Percentiles rank a stretch among this genome's conserved stretches.
Evolutionary conservation across 2,329 filamentous ascomycete genomes (phyloP).

Genomic region (Herpotrichia juniperi): DNA sequence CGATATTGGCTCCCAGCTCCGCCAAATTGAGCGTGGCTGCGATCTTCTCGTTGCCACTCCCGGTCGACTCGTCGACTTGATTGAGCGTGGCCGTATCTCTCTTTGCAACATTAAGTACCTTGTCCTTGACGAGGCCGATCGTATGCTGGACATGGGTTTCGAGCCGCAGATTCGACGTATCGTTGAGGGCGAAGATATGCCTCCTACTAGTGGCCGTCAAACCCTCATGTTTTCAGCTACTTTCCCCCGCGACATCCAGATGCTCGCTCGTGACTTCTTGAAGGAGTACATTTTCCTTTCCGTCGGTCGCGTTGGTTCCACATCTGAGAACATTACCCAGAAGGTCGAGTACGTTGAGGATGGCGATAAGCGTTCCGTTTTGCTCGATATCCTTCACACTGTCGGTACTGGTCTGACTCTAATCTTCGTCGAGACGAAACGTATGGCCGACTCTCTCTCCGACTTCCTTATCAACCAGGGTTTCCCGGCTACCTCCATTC

Average conservation of each 20-base stretch:
- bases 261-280: conserved; percentile 97
- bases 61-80: conserved; percentile 95
- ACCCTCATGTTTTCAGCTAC: conserved; percentile 99
- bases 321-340: conserved; percentile 99
- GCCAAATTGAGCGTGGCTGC: conserved; percentile 96
- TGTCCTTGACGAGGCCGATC: conserved; percentile 97
- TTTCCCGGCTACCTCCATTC: conserved; percentile 97
- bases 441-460: conserved; percentile 96
- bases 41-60: conserved; percentile 97
- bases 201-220: conserved; percentile 79
- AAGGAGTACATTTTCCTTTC: conserved; percentile 99
- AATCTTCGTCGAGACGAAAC: conserved; percentile 99
- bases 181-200: conserved; percentile 99
- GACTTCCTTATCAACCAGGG: conserved; percentile 99
- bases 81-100: conserved; percentile 97
- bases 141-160: conserved; percentile 99
- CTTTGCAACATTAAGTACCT: conserved; percentile 99
- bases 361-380: conserved; percentile 93
- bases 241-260: conserved; percentile 98
- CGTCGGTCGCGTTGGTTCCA: conserved; percentile 96
- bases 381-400: conserved; percentile 96
- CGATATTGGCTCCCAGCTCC: conserved; percentile 96
- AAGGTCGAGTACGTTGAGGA: conserved; percentile 99
- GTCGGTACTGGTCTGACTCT: conserved; percentile 87
- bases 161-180: conserved; percentile 99